Base-by-base conservation (phyloP, 2,329 filamentous ascomycete genomes). In the Paraconiothyrium sp. region DNA sequence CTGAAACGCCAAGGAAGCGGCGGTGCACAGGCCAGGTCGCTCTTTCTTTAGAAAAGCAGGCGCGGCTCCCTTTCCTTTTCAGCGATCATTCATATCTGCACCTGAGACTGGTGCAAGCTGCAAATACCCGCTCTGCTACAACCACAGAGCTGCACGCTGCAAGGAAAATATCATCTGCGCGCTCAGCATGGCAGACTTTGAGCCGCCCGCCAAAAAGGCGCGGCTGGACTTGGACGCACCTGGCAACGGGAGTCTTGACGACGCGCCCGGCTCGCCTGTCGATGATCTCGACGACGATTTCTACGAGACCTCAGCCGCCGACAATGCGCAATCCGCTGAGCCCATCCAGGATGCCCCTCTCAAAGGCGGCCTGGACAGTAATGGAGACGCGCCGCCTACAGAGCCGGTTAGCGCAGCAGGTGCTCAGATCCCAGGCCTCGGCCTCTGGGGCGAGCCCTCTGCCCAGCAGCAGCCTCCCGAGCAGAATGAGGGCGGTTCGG, bases 121-220 rank as follows among this genome's bases (percentile, higher is more conserved):
- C 68, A 72, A 68, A 39, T 34, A 32, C 44, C 54, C 14, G 51
- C 59, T 51, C 35, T 58, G 63, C 63, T 65, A 61, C 63, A 71
- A 68, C 67, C 70, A 65, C 65, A 66, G 69, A 67, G 67, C 65
- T 66, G 50, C 62, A 66, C 69, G 68, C 71, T 63, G 70, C 71
- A 59, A 46, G 67, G 68, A 73, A 50, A 6, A 50, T 22, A 35
- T 35, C 16, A 41, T 54, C 20, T 41, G 35, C 50, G 27, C 51
- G 69, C 60, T 61, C 60, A 69, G 60, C 62, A 76, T 77, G 72
- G 71, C 75, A 67, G 73, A 78, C 71, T 70, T 69, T 65, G 74
- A 75, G 72, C 76, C 75, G 66, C 79, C 80, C 46, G 74, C 77
- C 59, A 82, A 82, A 74, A 76, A 77, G 70, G 76, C 76, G 62